Base-by-base conservation (phyloP, 805 yeast species). In the Hemisphaericaspora nanyangensis region DNA sequence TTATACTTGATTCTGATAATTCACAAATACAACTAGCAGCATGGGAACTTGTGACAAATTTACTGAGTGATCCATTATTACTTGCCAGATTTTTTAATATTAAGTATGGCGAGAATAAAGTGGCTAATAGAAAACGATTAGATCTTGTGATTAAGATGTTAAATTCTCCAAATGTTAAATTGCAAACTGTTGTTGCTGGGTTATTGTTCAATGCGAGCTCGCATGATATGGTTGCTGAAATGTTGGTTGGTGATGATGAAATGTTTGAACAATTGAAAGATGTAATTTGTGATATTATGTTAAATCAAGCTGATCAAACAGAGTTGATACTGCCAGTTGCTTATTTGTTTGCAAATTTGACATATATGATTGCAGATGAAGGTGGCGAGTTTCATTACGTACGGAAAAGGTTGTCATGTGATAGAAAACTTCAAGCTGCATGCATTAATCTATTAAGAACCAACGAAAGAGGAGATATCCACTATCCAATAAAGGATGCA, bases 31-130 rank as follows among this genome's bases (percentile, higher is more conserved):
- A 81, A 52, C 63, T 76, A 35, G 78, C 86, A 0, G 48, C 80
- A 0, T 65, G 84, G 58, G 89, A 85, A 50, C 68, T 85, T 13
- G 56, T 82, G 7, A 74, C 83, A 43, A 85, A 85, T 52, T 54
- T 84, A 34, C 71, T 79, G 51, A 63, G 40, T 28, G 58, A 56
- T 19, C 72, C 73, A 1, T 33, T 44, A 6, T 39, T 65, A 51
- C 57, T 77, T 25, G 80, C 77, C 1, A 76, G 77, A 43, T 72
- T 83, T 48, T 84, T 84, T 63, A 79, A 82, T 48, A 64, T 77
- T 12, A 72, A 63, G 8, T 55, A 55, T 10, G 22, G 26, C 2
- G 42, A 43, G n/a, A 49, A 54, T 4, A 53, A 50, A 34, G 19
- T 43, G 3, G 63, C 53, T 17, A 55, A 63, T 33, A n/a, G 26